Base-by-base conservation (phyloP, 306 rosid genomes). In the Vigna mungo region DNA sequence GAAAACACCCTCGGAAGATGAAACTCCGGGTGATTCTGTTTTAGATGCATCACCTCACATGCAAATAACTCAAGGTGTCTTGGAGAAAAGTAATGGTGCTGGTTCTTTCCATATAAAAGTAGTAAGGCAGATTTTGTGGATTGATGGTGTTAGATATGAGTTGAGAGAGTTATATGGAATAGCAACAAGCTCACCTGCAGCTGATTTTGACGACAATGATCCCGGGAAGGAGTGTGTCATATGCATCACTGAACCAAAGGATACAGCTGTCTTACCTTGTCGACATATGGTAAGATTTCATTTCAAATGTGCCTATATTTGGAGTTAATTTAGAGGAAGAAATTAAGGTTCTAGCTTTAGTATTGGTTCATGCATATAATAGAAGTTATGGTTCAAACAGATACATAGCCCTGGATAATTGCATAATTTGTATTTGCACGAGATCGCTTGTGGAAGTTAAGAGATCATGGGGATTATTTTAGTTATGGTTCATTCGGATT, bases 241-340 rank as follows among this genome's bases (percentile, higher is more conserved):
- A 64, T 93, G 98, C 93, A 86, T 93, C 91, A 88, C 96, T 10
- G 98, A 93, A 84, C 97, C 96, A 60, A 93, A 88, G 85, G 96
- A 88, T 75, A 90, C 97, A 4, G 92, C 92, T 36, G 89, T 91
- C 20, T 77, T 93, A 79, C 98, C 98, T 44, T 93, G 96, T 76
- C 91, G 97, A 48, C 98, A 93, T 84, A 87, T 93, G 98, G 97
- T 93, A 84, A 87, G 90, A 46, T 68, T 79, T 86, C 62, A 62
- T 53, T 7, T 36, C 36, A 78, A 18, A 68, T 10, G 41, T 58
- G 34, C 21, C 36, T 30, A 70, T 56, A 9, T 55, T 7, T 27
- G 4, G 37, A n/a, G 10, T 68, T 25, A 23, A 41, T 68, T 52
- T 44, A 41, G 27, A 27, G 67, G 37, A 74, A 27, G 73, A 75